These are phyloP conservation scores for Amesomyces nigricolor DNA, from an alignment of 2,329 filamentous ascomycete species.

Conservation along the genomic window DNA sequence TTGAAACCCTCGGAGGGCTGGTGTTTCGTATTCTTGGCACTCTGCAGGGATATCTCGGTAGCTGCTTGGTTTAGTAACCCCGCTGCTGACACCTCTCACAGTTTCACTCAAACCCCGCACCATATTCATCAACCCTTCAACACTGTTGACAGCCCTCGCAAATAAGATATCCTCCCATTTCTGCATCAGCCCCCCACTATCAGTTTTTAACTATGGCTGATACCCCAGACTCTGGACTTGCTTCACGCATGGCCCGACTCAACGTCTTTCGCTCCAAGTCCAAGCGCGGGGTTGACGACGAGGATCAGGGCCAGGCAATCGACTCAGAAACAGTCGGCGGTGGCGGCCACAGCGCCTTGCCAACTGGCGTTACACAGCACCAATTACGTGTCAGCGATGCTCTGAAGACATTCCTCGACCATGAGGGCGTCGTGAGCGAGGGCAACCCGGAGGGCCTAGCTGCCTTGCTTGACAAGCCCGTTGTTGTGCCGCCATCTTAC, in stretches of 20 bases:
- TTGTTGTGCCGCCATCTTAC: neutral
- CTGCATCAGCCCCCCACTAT: no score
- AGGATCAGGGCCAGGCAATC: conserved; percentile 43
- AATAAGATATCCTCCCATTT: no score
- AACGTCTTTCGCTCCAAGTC: conserved; percentile 34
- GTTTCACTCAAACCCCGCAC: no score
- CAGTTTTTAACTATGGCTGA: conserved; percentile 1
- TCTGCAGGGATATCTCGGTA: no score
- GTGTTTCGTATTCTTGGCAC: no score
- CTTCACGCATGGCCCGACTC: conserved; percentile 24
- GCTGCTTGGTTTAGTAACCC: no score
- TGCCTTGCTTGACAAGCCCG: conserved; percentile 47
- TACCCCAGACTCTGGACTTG: neutral
- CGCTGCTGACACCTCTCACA: no score
- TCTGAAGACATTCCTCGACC: conserved; percentile 49
- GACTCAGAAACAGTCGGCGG: conserved; percentile 49
- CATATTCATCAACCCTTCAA: no score
- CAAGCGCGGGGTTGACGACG: conserved; percentile 41
- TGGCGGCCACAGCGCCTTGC: conserved; percentile 50
- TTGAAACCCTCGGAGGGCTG: no score
- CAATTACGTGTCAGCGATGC: conserved; percentile 55
- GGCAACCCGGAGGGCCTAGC: conserved; percentile 45
- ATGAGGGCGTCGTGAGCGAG: conserved; percentile 46
- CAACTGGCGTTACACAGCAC: conserved; percentile 43
- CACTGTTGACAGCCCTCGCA: no score